Percentiles rank a stretch among this genome's conserved stretches.
These are phyloP conservation scores for Mentha longifolia DNA, from an alignment of 257 asterid genomes.

Conservation along the genomic window DNA sequence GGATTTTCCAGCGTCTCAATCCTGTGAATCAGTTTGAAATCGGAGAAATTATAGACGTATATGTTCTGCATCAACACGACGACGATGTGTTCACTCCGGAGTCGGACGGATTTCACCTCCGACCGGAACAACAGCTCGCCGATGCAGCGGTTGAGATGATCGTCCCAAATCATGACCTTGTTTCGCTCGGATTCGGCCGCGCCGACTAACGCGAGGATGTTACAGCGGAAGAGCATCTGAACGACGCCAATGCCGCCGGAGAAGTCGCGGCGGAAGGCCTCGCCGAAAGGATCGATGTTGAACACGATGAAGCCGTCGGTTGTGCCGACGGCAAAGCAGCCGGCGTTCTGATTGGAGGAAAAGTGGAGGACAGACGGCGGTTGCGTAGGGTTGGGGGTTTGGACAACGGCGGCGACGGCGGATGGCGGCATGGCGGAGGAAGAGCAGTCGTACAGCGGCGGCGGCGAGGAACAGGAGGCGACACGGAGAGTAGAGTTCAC, in stretches of 20 bases:
- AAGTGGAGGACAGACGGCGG: constrained; percentile 47
- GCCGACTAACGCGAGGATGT: constrained; percentile 56
- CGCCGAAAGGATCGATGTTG: constrained; percentile 53
- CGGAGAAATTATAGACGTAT: constrained; percentile 26
- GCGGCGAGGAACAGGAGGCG: constrained; percentile 9
- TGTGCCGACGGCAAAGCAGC: constrained; percentile 58
- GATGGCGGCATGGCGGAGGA: neutral
- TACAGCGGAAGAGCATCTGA: constrained; percentile 52
- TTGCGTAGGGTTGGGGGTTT: constrained; percentile 23
- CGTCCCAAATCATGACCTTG: constrained; percentile 70
- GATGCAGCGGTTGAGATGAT: constrained; percentile 45
- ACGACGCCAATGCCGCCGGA: constrained; percentile 50
- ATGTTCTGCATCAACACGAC: constrained; percentile 33
- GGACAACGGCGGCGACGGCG: neutral
- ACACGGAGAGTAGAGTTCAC: neutral
- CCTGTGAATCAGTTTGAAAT: constrained; percentile 27
- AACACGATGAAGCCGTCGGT: constrained; percentile 53
- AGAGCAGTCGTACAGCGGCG: neutral
- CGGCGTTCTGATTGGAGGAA: constrained; percentile 59
- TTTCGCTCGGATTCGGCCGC: constrained; percentile 40
- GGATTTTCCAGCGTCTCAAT: constrained; percentile 40
- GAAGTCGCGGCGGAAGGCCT: constrained; percentile 49
- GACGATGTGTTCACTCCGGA: constrained; percentile 33
- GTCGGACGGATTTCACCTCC: constrained; percentile 36
- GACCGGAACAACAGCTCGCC: constrained; percentile 40